Evolutionary conservation across 164 flowering plant species (phyloP).

Genomic region (Sedum album): DNA sequence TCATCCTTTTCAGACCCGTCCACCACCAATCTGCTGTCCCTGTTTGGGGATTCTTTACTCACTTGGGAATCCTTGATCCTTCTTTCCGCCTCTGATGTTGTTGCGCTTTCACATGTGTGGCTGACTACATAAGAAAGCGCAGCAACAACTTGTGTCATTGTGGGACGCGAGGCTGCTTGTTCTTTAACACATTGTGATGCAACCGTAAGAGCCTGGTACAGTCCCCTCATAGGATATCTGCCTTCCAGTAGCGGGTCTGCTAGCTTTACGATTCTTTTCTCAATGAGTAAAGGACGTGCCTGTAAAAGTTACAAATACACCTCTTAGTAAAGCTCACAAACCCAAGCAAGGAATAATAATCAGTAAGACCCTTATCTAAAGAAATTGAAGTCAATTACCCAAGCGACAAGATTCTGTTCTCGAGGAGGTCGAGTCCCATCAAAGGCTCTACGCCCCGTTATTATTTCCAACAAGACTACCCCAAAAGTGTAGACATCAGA

Average conservation of each 20-base stretch:
- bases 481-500: neutral
- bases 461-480: slow-evolving; percentile 28
- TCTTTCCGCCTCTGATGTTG: slow-evolving; percentile 24
- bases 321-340: too few relatives aligned
- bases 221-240: slow-evolving; percentile 48
- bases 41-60: slow-evolving; percentile 32
- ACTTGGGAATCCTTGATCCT: slow-evolving; percentile 29
- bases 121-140: slow-evolving; percentile 55
- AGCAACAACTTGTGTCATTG: slow-evolving; percentile 53
- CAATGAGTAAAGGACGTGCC: slow-evolving; percentile 62
- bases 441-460: slow-evolving; percentile 28
- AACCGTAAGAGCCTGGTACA: slow-evolving; percentile 58
- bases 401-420: slow-evolving; percentile 17
- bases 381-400: slow-evolving; percentile 21
- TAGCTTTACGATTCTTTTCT: slow-evolving; percentile 37
- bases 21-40: slow-evolving; percentile 53
- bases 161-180: slow-evolving; percentile 60
- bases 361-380: neutral
- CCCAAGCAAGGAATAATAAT: too few relatives aligned
- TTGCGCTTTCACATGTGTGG: slow-evolving; percentile 37
- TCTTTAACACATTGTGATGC: slow-evolving; percentile 68
- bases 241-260: slow-evolving; percentile 55
- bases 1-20: slow-evolving; percentile 70
- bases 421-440: slow-evolving; percentile 13
- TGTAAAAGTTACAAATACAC: slow-evolving; percentile 12